Conservation (phyloP, 2,329 filamentous ascomycete species). For the Dothistroma pini region DNA sequence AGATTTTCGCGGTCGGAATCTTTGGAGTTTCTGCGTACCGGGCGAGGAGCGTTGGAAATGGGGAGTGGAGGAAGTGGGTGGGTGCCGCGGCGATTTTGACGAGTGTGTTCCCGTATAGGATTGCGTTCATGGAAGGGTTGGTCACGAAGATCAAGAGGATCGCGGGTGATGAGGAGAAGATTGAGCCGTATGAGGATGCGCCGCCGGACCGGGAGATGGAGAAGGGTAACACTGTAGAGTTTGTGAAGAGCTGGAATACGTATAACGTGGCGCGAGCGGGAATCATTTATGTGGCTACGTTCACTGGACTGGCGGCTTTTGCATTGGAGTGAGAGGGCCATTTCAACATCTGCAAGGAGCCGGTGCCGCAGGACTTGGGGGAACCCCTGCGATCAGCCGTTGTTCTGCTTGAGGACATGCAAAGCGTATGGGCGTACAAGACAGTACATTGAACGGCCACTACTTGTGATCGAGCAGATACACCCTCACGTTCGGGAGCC, state of each 20-base stretch:
- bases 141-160: slow-evolving; percentile 28
- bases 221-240: slow-evolving; percentile 29
- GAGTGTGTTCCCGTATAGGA: slow-evolving; percentile 25
- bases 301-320: slow-evolving; percentile 11
- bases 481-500: too few relatives aligned
- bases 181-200: slow-evolving; percentile 33
- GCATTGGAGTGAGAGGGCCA: slow-evolving; percentile 13
- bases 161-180: slow-evolving; percentile 27
- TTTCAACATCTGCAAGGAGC: not conserved
- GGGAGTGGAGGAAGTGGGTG: slow-evolving; percentile 23
- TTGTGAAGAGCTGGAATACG: slow-evolving; percentile 25
- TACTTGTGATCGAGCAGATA: too few relatives aligned
- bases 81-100: slow-evolving; percentile 22
- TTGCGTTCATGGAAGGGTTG: slow-evolving; percentile 25
- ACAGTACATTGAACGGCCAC: too few relatives aligned
- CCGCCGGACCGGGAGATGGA: slow-evolving; percentile 29
- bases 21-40: slow-evolving; percentile 24
- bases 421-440: too few relatives aligned
- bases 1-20: slow-evolving; percentile 22
- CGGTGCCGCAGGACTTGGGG: too few relatives aligned
- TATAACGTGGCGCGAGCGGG: slow-evolving; percentile 21
- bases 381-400: too few relatives aligned
- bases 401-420: too few relatives aligned
- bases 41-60: slow-evolving; percentile 6
- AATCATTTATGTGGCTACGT: slow-evolving; percentile 21